Conservation (phyloP, 805 yeast species). For the Starmerella apicola region DNA sequence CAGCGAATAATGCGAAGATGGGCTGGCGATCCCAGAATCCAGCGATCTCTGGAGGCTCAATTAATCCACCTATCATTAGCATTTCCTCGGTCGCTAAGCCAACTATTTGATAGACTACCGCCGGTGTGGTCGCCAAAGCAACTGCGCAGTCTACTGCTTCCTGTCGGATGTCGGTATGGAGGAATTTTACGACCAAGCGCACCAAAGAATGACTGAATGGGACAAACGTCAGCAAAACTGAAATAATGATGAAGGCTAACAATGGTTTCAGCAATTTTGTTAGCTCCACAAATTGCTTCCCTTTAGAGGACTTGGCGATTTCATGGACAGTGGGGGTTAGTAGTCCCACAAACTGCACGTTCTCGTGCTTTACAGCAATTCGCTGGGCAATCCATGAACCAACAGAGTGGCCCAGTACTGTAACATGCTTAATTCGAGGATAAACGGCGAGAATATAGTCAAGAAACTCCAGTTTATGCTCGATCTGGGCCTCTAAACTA, state of each 20-base stretch:
- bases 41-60: slow-evolving; percentile 24
- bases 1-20: slow-evolving; percentile 48
- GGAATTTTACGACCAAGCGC: not conserved
- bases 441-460: slow-evolving; percentile 23
- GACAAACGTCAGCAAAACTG: slow-evolving; percentile 1
- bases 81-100: slow-evolving; percentile 51
- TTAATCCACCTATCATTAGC: slow-evolving; percentile 36
- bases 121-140: slow-evolving; percentile 32
- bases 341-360: slow-evolving; percentile 39
- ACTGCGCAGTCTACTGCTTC: slow-evolving; percentile 6
- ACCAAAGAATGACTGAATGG: slow-evolving; percentile 5
- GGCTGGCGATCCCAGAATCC: slow-evolving; percentile 38
- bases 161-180: slow-evolving; percentile 10
- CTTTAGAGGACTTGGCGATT: slow-evolving; percentile 38
- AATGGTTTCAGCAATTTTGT: slow-evolving; percentile 18
- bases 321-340: slow-evolving; percentile 61
- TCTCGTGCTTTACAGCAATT: slow-evolving; percentile 28
- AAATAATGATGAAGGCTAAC: slow-evolving; percentile 2
- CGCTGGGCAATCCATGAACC: slow-evolving; percentile 57
- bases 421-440: slow-evolving; percentile 27
- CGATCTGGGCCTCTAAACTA: slow-evolving; percentile 41
- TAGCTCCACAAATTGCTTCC: slow-evolving; percentile 26
- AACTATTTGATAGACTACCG: slow-evolving; percentile 42
- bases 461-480: slow-evolving; percentile 45
- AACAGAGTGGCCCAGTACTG: slow-evolving; percentile 56